These are phyloP conservation scores for Penicillium macrosclerotiorum DNA, from an alignment of 495 filamentous ascomycete species.

Conservation along the genomic window DNA sequence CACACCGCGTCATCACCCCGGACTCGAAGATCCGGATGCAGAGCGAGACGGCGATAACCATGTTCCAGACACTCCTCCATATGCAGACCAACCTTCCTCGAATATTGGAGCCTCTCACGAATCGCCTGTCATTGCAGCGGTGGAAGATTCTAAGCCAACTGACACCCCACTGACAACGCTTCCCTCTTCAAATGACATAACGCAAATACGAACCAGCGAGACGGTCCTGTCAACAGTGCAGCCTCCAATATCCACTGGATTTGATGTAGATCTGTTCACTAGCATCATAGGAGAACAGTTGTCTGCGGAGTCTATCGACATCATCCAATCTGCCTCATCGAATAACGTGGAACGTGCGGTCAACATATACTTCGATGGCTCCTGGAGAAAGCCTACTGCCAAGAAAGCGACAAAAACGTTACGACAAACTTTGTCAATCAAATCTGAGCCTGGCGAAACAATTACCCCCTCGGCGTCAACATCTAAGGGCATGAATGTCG, in stretches of 20 bases:
- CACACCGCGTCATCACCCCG: slow-evolving; percentile 8
- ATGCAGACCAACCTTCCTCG: not conserved
- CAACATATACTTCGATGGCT: slow-evolving; percentile 91
- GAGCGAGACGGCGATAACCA: not conserved
- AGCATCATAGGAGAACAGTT: slow-evolving; percentile 68
- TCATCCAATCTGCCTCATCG: slow-evolving; percentile 57
- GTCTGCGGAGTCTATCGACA: slow-evolving; percentile 44
- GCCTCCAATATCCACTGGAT: slow-evolving; percentile 32
- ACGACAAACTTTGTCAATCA: not conserved
- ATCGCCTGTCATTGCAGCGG: not conserved
- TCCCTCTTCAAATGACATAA: not conserved
- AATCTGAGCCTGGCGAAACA: not conserved
- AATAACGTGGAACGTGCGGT: slow-evolving; percentile 66
- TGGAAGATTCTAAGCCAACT: too few relatives aligned
- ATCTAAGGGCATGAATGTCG: not conserved
- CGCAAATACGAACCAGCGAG: not conserved
- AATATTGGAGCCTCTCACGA: not conserved
- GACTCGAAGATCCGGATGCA: not conserved
- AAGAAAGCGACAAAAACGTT: slow-evolving; percentile 1
- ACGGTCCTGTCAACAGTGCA: not conserved
- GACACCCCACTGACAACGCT: not conserved
- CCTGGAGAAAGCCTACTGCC: slow-evolving; percentile 68
- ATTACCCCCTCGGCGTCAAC: not conserved
- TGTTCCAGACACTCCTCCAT: slow-evolving; percentile 1
- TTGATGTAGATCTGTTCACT: slow-evolving; percentile 68